Evolutionary conservation across 768 basidiomycete species (phyloP).

Genomic region (Phallus indusiatus): DNA sequence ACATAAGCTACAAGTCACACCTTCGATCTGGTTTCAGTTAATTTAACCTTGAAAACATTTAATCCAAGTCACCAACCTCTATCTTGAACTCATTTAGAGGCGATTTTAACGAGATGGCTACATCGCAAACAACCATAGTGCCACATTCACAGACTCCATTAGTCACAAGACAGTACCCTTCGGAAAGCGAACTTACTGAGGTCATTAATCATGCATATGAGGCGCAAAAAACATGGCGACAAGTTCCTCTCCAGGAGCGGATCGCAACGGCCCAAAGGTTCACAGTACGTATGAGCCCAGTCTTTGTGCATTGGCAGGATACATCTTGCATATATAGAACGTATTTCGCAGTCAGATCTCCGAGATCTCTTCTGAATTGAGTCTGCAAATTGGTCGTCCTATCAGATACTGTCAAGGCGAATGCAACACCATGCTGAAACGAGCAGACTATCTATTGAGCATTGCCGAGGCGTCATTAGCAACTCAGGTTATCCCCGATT

Average conservation of each 20-base stretch:
- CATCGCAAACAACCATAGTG: conserved; percentile 67
- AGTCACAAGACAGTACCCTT: conserved; percentile 58
- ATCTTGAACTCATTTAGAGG: too few relatives aligned
- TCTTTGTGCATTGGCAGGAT: conserved; percentile 12
- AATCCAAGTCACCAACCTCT: too few relatives aligned
- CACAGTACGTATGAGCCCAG: conserved; percentile 43
- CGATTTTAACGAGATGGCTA: background rate
- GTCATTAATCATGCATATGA: conserved; percentile 44
- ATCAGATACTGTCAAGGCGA: background rate
- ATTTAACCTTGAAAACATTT: too few relatives aligned
- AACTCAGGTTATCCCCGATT: conserved; percentile 65
- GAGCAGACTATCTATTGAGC: conserved; percentile 75
- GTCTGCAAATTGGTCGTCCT: conserved; percentile 79
- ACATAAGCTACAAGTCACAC: too few relatives aligned
- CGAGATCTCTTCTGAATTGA: conserved; percentile 66
- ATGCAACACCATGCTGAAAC: conserved; percentile 22
- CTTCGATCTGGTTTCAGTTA: background rate
- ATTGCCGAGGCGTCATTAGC: conserved; percentile 69
- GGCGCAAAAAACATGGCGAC: conserved; percentile 71
- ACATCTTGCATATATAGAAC: conserved; percentile 23
- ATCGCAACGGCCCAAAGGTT: conserved; percentile 66
- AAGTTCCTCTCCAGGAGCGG: conserved; percentile 47
- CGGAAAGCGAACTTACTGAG: conserved; percentile 47
- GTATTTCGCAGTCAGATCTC: conserved; percentile 45
- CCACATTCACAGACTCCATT: conserved; percentile 71